Conservation (phyloP, 441 rosid genomes). For the Sinapis alba region DNA sequence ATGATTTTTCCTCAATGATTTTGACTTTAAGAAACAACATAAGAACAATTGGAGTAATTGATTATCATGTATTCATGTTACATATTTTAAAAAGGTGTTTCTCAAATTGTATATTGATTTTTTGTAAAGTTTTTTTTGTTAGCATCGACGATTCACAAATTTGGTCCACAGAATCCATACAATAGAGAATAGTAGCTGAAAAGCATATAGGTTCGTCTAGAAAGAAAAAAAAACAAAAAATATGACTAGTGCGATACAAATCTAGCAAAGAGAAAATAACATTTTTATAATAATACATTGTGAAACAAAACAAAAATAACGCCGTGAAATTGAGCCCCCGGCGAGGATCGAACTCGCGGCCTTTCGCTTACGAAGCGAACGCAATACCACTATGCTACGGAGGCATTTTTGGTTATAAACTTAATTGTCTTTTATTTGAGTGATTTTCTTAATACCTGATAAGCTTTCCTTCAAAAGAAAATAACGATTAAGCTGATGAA, state of each 20-base stretch:
- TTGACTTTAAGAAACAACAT: background rate
- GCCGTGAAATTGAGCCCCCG: too few relatives aligned
- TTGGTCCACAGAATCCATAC: constrained; percentile 20
- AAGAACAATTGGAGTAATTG: background rate
- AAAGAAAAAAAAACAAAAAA: background rate
- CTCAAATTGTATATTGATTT: background rate
- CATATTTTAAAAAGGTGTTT: background rate
- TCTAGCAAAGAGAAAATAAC: background rate
- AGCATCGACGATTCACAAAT: background rate
- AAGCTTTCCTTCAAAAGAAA: background rate
- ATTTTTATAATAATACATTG: background rate
- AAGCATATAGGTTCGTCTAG: background rate
- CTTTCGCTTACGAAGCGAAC: constrained; percentile 99
- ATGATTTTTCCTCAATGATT: background rate
- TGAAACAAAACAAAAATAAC: too few relatives aligned
- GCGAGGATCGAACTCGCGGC: constrained; percentile 99
- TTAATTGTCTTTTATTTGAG: too few relatives aligned
- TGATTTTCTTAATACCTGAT: too few relatives aligned
- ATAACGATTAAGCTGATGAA: background rate
- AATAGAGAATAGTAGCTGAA: background rate
- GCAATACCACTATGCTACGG: constrained; percentile 99
- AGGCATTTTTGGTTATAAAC: constrained; percentile 40
- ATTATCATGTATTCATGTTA: background rate
- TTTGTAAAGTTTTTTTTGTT: constrained; percentile 12
- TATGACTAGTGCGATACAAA: background rate